Evolutionary conservation across 192 early-diverging fungal species (phyloP), one percentile per base, ranked within the genome.

Genomic region (Endogone sp.): DNA sequence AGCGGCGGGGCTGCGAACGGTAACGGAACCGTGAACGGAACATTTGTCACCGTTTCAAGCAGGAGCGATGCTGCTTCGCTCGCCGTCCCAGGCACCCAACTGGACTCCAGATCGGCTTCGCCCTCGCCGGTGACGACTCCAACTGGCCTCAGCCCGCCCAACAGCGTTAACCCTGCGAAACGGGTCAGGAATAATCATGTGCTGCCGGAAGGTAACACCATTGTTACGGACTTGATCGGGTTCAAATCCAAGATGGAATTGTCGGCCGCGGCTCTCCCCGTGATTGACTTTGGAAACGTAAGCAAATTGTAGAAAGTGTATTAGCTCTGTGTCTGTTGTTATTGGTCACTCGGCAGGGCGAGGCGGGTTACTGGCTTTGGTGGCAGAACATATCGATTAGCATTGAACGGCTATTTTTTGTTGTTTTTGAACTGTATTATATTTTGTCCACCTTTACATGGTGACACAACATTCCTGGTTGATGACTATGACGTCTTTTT

Each of bases 181-280:
- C 59, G 24, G 27, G 59, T 26, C 9, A 23, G 78, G 67, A 71
- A 74, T 6, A 62, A 76, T 29, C 62, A 67, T 31, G 62, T 61
- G 62, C 55, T 87, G 29, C 75, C 80, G 32, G 69, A 70, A 1
- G 75, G 73, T 16, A 84, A 69, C 8, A 37, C 66, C 23, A 37
- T 79, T 24, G 73, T 87, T 62, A 63, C 75, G 6, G 84, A 87
- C 59, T 9, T 85, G 16, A 64, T 81, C 21, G 71, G 72, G 28
- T 87, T 83, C 70, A 87, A 87, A 68, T 72, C 72, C 49, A 73
- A 67, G 64, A 73, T 84, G 64, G 70, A 77, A 26, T 58, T 83
- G 20, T 78, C 80, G 32, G 62, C 79, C 25, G 81, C 79, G n/a
- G 71, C 79, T 31, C 69, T 77, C 4, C 79, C 83, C 24, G 59